Conservation (phyloP, 352 stramenopile species). For the Pythium volutum region DNA sequence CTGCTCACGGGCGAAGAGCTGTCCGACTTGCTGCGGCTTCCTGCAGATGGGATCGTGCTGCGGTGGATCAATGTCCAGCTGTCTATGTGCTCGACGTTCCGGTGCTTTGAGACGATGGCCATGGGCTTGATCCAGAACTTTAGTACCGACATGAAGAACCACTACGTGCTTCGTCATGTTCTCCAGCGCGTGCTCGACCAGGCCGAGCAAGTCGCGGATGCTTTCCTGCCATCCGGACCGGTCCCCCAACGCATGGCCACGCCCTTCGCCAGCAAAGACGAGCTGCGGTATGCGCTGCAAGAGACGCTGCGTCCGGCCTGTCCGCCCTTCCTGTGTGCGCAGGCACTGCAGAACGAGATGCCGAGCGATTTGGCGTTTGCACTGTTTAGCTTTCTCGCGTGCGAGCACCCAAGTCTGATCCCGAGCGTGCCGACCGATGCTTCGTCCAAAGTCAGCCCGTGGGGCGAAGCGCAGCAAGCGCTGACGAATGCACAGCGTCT, state of each 20-base stretch:
- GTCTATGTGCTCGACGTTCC: slow-evolving; percentile 35
- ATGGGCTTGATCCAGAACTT: slow-evolving; percentile 69
- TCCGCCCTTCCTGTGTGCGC: slow-evolving; percentile 36
- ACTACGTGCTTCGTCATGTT: slow-evolving; percentile 57
- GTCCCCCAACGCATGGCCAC: background rate
- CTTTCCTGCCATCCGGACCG: background rate
- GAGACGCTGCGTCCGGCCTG: slow-evolving; percentile 41
- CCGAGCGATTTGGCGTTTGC: slow-evolving; percentile 52
- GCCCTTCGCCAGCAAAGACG: slow-evolving; percentile 39
- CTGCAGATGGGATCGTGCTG: slow-evolving; percentile 58
- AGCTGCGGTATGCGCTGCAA: slow-evolving; percentile 35
- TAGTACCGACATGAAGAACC: slow-evolving; percentile 55
- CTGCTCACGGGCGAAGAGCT: slow-evolving; percentile 56
- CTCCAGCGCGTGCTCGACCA: slow-evolving; percentile 35
- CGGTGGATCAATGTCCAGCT: slow-evolving; percentile 73
- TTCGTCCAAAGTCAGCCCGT: slow-evolving; percentile 26
- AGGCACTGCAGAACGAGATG: slow-evolving; percentile 34
- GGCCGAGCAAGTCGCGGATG: background rate
- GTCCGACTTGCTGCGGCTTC: slow-evolving; percentile 39
- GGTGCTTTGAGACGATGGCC: slow-evolving; percentile 12
- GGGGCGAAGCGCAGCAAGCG: slow-evolving; percentile 49
- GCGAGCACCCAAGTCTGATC: slow-evolving; percentile 46
- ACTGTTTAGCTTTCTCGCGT: slow-evolving; percentile 59
- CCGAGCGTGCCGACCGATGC: slow-evolving; percentile 9
- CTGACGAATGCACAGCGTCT: slow-evolving; percentile 41